These are phyloP conservation scores for Camelina laxa DNA, from an alignment of 345 rosid species.

Conservation along the genomic window DNA sequence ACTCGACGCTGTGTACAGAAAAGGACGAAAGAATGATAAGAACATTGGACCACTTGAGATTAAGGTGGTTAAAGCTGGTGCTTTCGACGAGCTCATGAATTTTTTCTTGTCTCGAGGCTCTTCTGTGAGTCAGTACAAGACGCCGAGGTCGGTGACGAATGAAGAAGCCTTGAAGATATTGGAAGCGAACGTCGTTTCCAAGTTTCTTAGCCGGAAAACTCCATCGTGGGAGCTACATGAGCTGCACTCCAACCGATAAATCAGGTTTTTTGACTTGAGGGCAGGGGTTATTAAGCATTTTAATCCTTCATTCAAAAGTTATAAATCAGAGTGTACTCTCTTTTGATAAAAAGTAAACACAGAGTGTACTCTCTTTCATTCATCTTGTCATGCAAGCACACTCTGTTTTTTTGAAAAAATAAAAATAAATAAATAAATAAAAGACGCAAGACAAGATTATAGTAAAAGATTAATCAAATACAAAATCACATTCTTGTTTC, in stretches of 20 bases:
- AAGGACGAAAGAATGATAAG: conserved; percentile 65
- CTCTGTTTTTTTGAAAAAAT: no score
- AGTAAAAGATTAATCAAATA: no score
- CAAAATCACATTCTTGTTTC: no score
- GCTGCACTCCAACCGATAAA: conserved; percentile 2
- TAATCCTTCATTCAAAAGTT: no score
- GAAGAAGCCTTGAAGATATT: conserved; percentile 58
- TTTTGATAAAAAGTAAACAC: no score
- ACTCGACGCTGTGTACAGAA: conserved; percentile 79
- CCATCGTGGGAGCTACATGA: conserved; percentile 62
- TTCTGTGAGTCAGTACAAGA: conserved; percentile 91
- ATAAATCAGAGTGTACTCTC: no score
- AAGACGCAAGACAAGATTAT: no score
- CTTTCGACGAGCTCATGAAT: conserved; percentile 83
- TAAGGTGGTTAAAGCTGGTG: conserved; percentile 66
- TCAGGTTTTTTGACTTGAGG: no score
- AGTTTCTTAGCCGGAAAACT: conserved; percentile 57
- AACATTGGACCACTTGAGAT: conserved; percentile 81
- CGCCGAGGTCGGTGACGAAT: conserved; percentile 77
- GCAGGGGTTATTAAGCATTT: no score
- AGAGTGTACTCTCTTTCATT: no score
- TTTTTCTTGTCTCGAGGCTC: conserved; percentile 76
- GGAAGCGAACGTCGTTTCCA: conserved; percentile 60
- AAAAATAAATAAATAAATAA: no score
- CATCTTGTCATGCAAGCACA: no score